A percentile compares a stretch with the other conserved stretches of the same genome.
phyloP scores from a whole-genome alignment of 495 filamentous ascomycete genomes.

The Emericellopsis terricola region DNA sequence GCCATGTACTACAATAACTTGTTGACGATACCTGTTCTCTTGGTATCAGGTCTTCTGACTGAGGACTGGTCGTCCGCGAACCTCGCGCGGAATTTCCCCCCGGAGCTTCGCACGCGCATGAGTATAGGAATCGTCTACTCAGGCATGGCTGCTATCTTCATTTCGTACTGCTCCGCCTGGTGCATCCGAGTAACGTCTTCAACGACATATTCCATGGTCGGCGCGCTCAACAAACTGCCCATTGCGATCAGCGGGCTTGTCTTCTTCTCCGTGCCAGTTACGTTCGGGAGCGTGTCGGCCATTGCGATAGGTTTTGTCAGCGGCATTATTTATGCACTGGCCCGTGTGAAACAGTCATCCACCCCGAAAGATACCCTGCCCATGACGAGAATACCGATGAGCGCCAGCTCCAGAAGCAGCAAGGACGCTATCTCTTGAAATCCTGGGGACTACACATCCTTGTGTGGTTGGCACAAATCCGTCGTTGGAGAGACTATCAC shows the following conservation, averaged over 20 bases:
- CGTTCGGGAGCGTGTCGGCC: constrained; percentile 78
- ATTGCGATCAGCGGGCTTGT: constrained; percentile 79
- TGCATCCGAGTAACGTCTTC: constrained; percentile 93
- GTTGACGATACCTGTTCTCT: constrained; percentile 82
- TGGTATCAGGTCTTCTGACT: constrained; percentile 61
- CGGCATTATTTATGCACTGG: constrained; percentile 80
- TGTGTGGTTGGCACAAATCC: too few relatives aligned
- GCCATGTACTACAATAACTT: constrained; percentile 99
- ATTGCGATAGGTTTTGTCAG: constrained; percentile 80
- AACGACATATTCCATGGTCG: constrained; percentile 97
- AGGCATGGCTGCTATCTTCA: constrained; percentile 85
- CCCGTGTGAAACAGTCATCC: constrained; percentile 69
- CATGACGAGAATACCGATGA: constrained; percentile 49
- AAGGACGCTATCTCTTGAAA: constrained; percentile 42
- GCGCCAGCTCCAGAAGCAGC: constrained; percentile 84
- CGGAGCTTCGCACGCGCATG: constrained; percentile 51
- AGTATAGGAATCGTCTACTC: constrained; percentile 86
- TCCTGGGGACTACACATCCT: neutral
- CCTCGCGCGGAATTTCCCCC: constrained; percentile 73
- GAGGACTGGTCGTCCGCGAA: constrained; percentile 89
- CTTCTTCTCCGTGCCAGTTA: constrained; percentile 90
- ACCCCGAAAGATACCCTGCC: constrained; percentile 49
- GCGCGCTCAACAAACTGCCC: constrained; percentile 92
- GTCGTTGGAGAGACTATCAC: too few relatives aligned
- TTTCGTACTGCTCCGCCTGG: constrained; percentile 97